Evolutionary conservation across 2,329 filamentous ascomycete genomes (phyloP).

Genomic region (Aspergillus hiratsukae): DNA sequence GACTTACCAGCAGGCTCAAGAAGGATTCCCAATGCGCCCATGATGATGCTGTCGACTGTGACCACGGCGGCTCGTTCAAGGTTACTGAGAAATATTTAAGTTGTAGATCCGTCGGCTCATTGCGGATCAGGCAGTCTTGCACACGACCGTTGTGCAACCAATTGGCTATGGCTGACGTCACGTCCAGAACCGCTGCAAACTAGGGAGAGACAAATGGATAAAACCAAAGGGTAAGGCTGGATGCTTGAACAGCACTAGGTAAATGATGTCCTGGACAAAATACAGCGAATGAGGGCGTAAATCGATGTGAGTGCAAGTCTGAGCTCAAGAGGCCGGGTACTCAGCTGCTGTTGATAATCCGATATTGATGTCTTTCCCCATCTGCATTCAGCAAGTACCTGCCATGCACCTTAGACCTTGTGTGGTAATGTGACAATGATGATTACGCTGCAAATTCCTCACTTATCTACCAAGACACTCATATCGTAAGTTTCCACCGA

Average conservation of each 20-base stretch:
- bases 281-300: not conserved
- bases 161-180: not conserved
- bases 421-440: not conserved
- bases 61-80: not conserved
- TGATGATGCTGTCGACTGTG: not conserved
- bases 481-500: no score
- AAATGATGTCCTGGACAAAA: not conserved
- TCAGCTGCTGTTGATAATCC: not conserved
- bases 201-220: not conserved
- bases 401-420: not conserved
- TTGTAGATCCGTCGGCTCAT: not conserved
- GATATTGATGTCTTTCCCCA: not conserved
- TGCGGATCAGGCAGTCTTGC: not conserved
- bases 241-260: no score
- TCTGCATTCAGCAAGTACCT: not conserved
- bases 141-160: not conserved
- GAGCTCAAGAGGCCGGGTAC: not conserved
- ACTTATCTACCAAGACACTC: no score
- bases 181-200: not conserved
- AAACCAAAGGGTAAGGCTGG: not conserved
- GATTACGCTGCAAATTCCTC: no score
- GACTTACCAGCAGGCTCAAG: slow-evolving; percentile 16
- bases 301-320: not conserved
- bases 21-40: slow-evolving; percentile 11
- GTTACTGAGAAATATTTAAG: not conserved